Evolutionary conservation across 1,284 basidiomycete species (phyloP).

Genomic region (Ganoderma sp.): DNA sequence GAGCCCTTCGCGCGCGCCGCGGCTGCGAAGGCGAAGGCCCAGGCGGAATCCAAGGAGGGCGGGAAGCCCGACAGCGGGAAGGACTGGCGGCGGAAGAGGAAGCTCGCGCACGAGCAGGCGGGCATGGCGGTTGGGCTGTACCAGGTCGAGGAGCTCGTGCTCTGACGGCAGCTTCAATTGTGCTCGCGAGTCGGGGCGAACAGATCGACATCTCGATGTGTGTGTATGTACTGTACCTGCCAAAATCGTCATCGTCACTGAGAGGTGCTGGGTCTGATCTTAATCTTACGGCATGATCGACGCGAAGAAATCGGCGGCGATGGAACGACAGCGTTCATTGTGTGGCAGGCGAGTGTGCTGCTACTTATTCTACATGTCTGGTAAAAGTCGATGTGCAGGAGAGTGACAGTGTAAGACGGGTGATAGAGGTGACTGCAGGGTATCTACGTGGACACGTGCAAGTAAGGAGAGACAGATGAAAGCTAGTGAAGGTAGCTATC

Average conservation of each 20-base stretch:
- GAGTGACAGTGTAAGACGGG: neutral
- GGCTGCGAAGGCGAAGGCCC: conserved; percentile 51
- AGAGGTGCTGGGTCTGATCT: neutral
- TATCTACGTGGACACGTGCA: conserved; percentile 4
- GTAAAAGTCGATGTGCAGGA: conserved; percentile 5
- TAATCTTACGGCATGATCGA: neutral
- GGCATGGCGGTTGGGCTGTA: conserved; percentile 66
- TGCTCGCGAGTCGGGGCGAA: neutral
- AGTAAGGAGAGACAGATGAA: no score
- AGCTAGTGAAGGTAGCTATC: neutral
- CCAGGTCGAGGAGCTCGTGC: conserved; percentile 69
- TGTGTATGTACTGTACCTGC: neutral
- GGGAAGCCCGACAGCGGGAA: conserved; percentile 43
- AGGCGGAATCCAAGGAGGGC: conserved; percentile 45
- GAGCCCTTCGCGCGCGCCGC: conserved; percentile 57
- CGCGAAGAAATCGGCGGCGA: neutral
- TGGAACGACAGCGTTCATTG: conserved; percentile 13
- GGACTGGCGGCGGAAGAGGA: conserved; percentile 66
- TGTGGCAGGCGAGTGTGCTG: conserved; percentile 3
- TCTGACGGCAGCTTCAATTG: conserved; percentile 41
- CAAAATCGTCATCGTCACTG: no score
- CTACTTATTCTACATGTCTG: conserved; percentile 22
- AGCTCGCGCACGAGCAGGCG: conserved; percentile 56
- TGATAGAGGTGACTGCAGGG: conserved; percentile 6
- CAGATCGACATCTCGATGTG: neutral